A percentile compares a stretch with the other conserved stretches of the same genome.
phyloP scores from a whole-genome alignment of 2,329 filamentous ascomycete genomes.

The Fusarium sp. region DNA sequence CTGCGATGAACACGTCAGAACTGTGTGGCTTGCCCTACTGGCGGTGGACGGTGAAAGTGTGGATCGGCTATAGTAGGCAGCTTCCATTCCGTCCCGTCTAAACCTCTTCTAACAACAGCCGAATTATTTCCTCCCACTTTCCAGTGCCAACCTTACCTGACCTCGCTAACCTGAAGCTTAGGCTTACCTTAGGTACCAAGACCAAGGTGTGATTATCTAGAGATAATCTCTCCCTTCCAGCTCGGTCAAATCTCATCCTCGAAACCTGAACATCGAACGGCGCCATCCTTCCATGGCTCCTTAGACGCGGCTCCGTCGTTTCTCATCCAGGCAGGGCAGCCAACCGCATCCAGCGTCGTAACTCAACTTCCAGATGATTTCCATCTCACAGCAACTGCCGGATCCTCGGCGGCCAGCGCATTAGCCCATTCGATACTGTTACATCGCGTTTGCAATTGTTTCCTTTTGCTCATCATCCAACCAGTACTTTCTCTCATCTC shows the following conservation, averaged over 20 bases:
- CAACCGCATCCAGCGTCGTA: constrained; percentile 1
- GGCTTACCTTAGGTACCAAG: neutral
- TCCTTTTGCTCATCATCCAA: constrained; percentile 23
- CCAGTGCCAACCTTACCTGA: neutral
- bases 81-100: constrained; percentile 1
- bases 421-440: constrained; percentile 36
- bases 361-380: constrained; percentile 22
- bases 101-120: neutral
- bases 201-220: neutral
- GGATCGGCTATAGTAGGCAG: constrained; percentile 26
- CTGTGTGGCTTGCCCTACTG: constrained; percentile 1
- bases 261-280: constrained; percentile 23
- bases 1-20: constrained; percentile 41
- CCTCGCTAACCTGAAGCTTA: neutral
- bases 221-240: neutral
- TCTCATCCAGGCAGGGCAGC: constrained; percentile 1
- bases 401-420: constrained; percentile 34
- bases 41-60: constrained; percentile 1
- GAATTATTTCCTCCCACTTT: neutral
- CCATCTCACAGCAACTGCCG: constrained; percentile 31
- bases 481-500: constrained; percentile 32
- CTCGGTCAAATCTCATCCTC: neutral
- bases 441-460: constrained; percentile 33
- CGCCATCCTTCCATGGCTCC: constrained; percentile 11
- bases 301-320: neutral